Conservation (phyloP, 164 flowering plant genomes). For the Sedum album region DNA sequence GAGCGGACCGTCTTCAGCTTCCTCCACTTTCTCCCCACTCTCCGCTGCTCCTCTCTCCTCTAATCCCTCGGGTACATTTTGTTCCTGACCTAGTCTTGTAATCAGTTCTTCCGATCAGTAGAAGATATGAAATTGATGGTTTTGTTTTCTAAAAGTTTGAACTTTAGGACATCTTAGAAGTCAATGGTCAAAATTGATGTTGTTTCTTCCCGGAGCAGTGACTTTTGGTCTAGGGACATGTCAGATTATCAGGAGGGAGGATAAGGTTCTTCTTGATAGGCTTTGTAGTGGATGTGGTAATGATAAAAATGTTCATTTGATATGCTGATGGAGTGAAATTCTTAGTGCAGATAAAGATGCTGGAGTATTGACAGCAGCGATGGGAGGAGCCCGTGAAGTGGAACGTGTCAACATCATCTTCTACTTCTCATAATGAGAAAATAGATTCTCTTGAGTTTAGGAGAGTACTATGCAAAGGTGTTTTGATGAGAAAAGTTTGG, state of each 20-base stretch:
- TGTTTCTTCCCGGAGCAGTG: slow-evolving; percentile 82
- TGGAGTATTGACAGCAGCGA: slow-evolving; percentile 45
- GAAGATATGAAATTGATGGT: not conserved
- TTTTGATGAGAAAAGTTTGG: slow-evolving; percentile 68
- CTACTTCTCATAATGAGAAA: slow-evolving; percentile 23
- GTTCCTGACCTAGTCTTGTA: not conserved
- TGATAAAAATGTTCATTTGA: not conserved
- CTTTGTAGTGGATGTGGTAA: not conserved
- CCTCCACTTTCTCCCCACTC: slow-evolving; percentile 3
- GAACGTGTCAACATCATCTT: slow-evolving; percentile 20
- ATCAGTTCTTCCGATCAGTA: not conserved
- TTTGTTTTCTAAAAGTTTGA: too few species aligned
- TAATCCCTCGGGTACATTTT: not conserved
- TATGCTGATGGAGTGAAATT: not conserved
- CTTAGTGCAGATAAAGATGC: slow-evolving; percentile 43
- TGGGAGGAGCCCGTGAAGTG: slow-evolving; percentile 24
- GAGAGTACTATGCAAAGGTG: slow-evolving; percentile 59
- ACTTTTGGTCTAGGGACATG: slow-evolving; percentile 94
- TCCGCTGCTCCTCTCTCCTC: slow-evolving; percentile 1
- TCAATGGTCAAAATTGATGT: slow-evolving; percentile 63
- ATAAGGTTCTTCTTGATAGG: slow-evolving; percentile 29
- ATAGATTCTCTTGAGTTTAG: slow-evolving; percentile 60
- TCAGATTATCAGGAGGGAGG: slow-evolving; percentile 78
- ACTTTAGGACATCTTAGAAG: slow-evolving; percentile 27
- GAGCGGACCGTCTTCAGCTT: slow-evolving; percentile 1